Conservation (phyloP, 805 yeast species). For the Candida krabiensis region DNA sequence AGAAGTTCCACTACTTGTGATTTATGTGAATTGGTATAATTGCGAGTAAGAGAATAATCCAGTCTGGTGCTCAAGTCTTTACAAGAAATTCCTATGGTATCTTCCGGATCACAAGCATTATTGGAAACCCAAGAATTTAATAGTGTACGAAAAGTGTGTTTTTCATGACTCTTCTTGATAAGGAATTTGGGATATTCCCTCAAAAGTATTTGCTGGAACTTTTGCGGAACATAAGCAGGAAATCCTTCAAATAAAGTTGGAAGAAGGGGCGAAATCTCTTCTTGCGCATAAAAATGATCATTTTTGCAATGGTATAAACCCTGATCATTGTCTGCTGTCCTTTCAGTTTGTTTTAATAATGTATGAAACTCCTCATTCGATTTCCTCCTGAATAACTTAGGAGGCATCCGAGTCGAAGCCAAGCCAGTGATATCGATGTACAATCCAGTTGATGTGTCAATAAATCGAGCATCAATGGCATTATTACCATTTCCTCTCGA, state of each 20-base stretch:
- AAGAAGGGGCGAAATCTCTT: constrained; percentile 53
- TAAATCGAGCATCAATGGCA: constrained; percentile 55
- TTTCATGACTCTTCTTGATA: constrained; percentile 17
- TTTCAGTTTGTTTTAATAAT: constrained; percentile 15
- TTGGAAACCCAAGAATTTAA: constrained; percentile 27
- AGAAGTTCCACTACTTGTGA: no score
- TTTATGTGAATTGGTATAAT: constrained; percentile 29
- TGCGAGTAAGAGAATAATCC: constrained; percentile 29
- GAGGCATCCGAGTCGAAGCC: constrained; percentile 17
- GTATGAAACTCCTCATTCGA: constrained; percentile 16
- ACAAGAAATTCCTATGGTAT: constrained; percentile 29
- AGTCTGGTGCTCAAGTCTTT: constrained; percentile 26
- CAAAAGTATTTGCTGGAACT: constrained; percentile 33
- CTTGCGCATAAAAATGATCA: constrained; percentile 50
- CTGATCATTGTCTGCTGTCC: constrained; percentile 10
- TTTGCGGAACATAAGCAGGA: constrained; percentile 44
- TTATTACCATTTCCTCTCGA: constrained; percentile 47
- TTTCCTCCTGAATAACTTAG: constrained; percentile 5
- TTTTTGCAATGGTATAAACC: constrained; percentile 48
- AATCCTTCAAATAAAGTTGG: constrained; percentile 61
- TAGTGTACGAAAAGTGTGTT: constrained; percentile 24
- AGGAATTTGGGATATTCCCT: constrained; percentile 37
- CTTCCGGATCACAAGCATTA: constrained; percentile 19
- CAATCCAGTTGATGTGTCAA: constrained; percentile 49
- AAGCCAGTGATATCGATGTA: constrained; percentile 47